Percentiles rank a stretch among this genome's conserved stretches.
These are phyloP conservation scores for Olyra latifolia DNA, from an alignment of 176 grass and related monocot species.

Conservation along the genomic window DNA sequence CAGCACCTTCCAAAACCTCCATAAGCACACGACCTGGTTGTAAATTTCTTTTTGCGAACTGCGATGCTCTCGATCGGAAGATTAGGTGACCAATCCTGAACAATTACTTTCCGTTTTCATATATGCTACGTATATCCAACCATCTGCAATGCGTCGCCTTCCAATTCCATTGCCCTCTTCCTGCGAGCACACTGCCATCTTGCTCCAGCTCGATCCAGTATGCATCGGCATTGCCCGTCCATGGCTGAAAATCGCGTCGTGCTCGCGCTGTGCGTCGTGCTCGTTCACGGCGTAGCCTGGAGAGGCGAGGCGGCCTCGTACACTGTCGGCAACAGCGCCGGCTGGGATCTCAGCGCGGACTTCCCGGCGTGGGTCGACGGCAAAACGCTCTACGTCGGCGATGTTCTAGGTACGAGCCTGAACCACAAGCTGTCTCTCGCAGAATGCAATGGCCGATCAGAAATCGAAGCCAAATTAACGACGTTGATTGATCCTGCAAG, in stretches of 20 bases:
- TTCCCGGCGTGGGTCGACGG: conserved; percentile 56
- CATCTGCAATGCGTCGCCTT: conserved; percentile 17
- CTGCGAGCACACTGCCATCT: neutral
- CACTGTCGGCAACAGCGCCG: conserved; percentile 70
- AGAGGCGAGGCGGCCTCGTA: conserved; percentile 39
- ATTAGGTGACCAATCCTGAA: conserved; percentile 52
- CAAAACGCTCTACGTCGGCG: conserved; percentile 75
- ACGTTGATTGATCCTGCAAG: neutral
- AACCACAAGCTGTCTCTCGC: no score
- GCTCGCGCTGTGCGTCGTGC: conserved; percentile 32
- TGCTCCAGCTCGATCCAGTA: no score
- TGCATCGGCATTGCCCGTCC: neutral
- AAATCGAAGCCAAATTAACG: neutral
- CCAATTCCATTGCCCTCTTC: neutral
- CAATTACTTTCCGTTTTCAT: conserved; percentile 1
- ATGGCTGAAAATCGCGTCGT: conserved; percentile 36
- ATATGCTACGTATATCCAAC: conserved; percentile 5
- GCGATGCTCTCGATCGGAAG: neutral
- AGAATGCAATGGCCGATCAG: neutral
- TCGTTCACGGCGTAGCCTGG: neutral
- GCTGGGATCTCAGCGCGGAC: conserved; percentile 86
- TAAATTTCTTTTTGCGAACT: no score
- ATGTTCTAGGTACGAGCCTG: conserved; percentile 52
- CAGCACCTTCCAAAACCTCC: neutral
- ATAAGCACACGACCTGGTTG: neutral